Conservation (phyloP, 257 asterid species). For the Solanum infundibuliforme region DNA sequence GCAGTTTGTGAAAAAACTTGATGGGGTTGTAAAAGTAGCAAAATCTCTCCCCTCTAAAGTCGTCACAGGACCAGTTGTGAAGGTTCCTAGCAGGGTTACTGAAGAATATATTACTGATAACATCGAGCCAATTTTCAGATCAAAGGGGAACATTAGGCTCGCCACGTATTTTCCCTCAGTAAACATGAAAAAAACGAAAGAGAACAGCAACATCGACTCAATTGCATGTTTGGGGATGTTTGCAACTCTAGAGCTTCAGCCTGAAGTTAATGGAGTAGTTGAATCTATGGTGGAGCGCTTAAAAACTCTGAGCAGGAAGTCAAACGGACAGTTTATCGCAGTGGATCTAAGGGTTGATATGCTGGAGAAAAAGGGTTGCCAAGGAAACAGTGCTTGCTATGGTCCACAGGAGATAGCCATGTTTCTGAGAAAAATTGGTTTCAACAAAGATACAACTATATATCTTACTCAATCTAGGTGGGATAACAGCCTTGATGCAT, state of each 20-base stretch:
- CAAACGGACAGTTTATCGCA: constrained; percentile 82
- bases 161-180: constrained; percentile 82
- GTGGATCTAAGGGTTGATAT: constrained; percentile 80
- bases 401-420: constrained; percentile 64
- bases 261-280: constrained; percentile 72
- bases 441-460: constrained; percentile 57
- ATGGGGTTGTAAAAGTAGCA: constrained; percentile 68
- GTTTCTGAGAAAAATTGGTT: constrained; percentile 65
- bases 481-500: constrained; percentile 69
- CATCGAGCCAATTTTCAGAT: constrained; percentile 56
- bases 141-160: constrained; percentile 71
- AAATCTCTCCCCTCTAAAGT: constrained; percentile 45
- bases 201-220: constrained; percentile 42
- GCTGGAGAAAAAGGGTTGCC: constrained; percentile 84
- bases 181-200: constrained; percentile 73
- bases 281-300: constrained; percentile 79
- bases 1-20: constrained; percentile 47
- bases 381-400: constrained; percentile 46
- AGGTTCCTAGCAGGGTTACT: constrained; percentile 77
- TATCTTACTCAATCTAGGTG: constrained; percentile 77
- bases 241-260: constrained; percentile 69
- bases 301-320: constrained; percentile 57
- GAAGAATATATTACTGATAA: constrained; percentile 62
- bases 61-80: constrained; percentile 56
- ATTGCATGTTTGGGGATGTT: constrained; percentile 89